Conservation (phyloP, 1,284 basidiomycete species). For the Nidula niveotomentosa region DNA sequence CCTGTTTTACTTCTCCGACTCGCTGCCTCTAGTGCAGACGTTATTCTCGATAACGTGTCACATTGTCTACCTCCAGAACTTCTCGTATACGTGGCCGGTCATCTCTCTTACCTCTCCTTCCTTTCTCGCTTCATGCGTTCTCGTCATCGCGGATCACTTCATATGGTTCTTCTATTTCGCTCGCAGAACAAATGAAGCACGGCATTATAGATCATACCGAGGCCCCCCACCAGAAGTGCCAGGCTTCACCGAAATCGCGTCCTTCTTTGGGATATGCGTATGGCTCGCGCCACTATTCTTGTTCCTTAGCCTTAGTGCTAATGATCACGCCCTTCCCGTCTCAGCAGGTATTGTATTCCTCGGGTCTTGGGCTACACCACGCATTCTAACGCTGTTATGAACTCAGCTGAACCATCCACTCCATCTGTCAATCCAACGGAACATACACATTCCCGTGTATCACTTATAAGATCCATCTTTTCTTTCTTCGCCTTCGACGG, state of each 20-base stretch:
- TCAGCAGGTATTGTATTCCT: slow-evolving; percentile 32
- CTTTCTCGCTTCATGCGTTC: slow-evolving; percentile 81
- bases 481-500: slow-evolving; percentile 38
- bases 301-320: slow-evolving; percentile 92
- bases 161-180: slow-evolving; percentile 95
- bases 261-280: slow-evolving; percentile 91
- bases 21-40: slow-evolving; percentile 72
- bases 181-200: slow-evolving; percentile 54
- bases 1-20: slow-evolving; percentile 78
- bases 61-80: slow-evolving; percentile 88
- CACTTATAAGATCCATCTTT: slow-evolving; percentile 67
- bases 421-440: slow-evolving; percentile 19
- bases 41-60: slow-evolving; percentile 84
- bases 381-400: too few relatives aligned
- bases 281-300: slow-evolving; percentile 92
- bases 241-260: slow-evolving; percentile 87
- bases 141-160: slow-evolving; percentile 90
- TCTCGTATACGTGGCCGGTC: slow-evolving; percentile 84
- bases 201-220: slow-evolving; percentile 44
- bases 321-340: slow-evolving; percentile 88
- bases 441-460: slow-evolving; percentile 31
- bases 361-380: too few relatives aligned
- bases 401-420: slow-evolving; percentile 22
- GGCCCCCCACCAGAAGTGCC: slow-evolving; percentile 38
- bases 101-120: slow-evolving; percentile 84